Evolutionary conservation across 1,139 yeast genomes (phyloP), one percentile per base, ranked within the genome.

Genomic region (Pichia sp.): DNA sequence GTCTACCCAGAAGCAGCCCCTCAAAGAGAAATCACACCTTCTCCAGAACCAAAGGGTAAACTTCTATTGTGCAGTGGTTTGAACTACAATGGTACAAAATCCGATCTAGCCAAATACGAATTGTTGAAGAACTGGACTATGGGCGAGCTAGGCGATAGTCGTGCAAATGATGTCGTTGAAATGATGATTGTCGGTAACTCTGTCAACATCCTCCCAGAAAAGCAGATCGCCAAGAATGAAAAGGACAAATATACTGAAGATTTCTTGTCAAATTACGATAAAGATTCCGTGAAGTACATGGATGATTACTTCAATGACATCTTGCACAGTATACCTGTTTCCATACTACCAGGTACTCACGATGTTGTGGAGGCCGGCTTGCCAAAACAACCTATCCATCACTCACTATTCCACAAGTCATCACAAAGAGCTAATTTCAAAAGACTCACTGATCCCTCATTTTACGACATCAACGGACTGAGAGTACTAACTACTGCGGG

Each of bases 311-410:
- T 91, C 7, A 66, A 72, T 4, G 85, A 84, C n/a, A 53, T 88
- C 3, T 67, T 83, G 4, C 66, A 73, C 10, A 72, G 84, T 5
- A 66, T 89, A 18, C 85, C 94, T 0, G 80, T 91, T 6, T 77
- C 84, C 33, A 62, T 94, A 4, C 76, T 93, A 82, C 96, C 99
- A 0, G 99, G 99, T 5, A 75, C 70, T 4, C 67, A 72, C 8
- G 99, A 93, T 63, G 96, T 97, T 0, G 82, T 90, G 9, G 96
- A 86, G 55, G 70, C 77, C 17, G 79, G 94, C 47, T 67, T 89
- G 52, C 99, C 99, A 0, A 98, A 93, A 65, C 96, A 87, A 62
- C 87, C 96, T 4, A 65, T 93, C 15, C 96, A 93, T 62, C 73
- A 72, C 48, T 84, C 96, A 1, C 71, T 93, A 50, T 81, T 93